These are phyloP conservation scores for Trichoderma sp. DNA, from an alignment of 2,329 filamentous ascomycete species.

Conservation along the genomic window DNA sequence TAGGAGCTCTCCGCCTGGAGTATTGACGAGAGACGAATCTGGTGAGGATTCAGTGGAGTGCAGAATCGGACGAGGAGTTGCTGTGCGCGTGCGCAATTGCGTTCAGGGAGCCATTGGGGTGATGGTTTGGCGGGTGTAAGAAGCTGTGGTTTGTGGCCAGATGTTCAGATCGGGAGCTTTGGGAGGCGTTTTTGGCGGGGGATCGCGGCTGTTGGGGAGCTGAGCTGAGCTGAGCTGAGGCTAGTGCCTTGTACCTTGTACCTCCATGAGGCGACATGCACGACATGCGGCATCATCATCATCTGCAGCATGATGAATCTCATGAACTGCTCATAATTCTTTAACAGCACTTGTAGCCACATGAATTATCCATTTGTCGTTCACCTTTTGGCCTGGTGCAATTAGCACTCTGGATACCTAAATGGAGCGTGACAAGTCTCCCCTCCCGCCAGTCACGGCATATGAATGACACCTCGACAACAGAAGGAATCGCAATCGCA, in stretches of 20 bases:
- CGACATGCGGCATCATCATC: conserved; percentile 3
- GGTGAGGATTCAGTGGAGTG: background rate
- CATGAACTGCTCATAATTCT: background rate
- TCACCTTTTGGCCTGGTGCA: background rate
- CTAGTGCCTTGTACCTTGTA: background rate
- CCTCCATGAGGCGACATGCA: background rate
- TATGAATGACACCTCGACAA: too few relatives aligned
- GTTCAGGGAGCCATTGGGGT: conserved; percentile 17
- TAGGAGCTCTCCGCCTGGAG: background rate
- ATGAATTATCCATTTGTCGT: too few relatives aligned
- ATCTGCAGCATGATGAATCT: background rate
- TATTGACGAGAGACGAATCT: background rate
- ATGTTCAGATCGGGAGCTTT: conserved; percentile 19
- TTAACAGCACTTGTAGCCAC: too few relatives aligned
- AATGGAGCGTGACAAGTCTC: background rate
- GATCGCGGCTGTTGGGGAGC: conserved; percentile 6
- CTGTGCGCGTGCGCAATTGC: conserved; percentile 4
- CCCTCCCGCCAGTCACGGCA: too few relatives aligned
- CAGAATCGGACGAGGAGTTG: background rate
- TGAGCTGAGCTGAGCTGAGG: conserved; percentile 6
- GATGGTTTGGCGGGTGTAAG: background rate
- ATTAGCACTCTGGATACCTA: background rate
- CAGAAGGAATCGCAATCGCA: too few relatives aligned
- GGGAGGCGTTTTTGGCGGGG: conserved; percentile 18
- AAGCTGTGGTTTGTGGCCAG: conserved; percentile 22